Conservation (phyloP, 129 eudicot genomes). For the Dittrichia graveolens region DNA sequence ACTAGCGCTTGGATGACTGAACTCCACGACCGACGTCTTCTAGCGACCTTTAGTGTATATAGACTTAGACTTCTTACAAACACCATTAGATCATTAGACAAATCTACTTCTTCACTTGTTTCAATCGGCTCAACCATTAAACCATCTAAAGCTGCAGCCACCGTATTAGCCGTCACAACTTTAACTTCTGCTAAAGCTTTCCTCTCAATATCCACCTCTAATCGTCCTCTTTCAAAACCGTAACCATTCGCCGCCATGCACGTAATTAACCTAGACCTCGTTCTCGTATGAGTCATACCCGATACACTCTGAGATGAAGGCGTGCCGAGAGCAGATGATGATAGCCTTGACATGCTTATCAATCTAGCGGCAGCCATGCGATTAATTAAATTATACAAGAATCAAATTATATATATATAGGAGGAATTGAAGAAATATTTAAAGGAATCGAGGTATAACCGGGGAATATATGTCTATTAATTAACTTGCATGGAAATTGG, state of each 20-base stretch:
- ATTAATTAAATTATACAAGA: not conserved
- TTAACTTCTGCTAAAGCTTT: slow-evolving; percentile 26
- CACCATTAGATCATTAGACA: slow-evolving; percentile 29
- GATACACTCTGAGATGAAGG: not conserved
- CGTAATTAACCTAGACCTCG: slow-evolving; percentile 18
- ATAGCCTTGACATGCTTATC: slow-evolving; percentile 29
- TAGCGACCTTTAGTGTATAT: slow-evolving; percentile 27
- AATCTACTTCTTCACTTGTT: slow-evolving; percentile 35
- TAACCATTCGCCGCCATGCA: slow-evolving; percentile 30
- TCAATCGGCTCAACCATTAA: slow-evolving; percentile 26
- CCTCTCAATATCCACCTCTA: slow-evolving; percentile 31
- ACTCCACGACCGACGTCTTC: slow-evolving; percentile 45
- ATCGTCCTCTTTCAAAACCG: slow-evolving; percentile 24
- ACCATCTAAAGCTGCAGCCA: slow-evolving; percentile 18
- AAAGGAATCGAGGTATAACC: slow-evolving; percentile 48
- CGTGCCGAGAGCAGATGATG: not conserved
- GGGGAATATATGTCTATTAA: slow-evolving; percentile 13
- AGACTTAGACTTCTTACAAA: slow-evolving; percentile 11
- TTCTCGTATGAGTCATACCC: not conserved
- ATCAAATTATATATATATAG: not conserved
- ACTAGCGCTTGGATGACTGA: slow-evolving; percentile 46
- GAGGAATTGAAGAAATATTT: no score
- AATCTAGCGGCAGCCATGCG: slow-evolving; percentile 47
- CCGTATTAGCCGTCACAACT: slow-evolving; percentile 16
- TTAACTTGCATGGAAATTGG: slow-evolving; percentile 28